These are phyloP conservation scores for Diaporthe velutina DNA, from an alignment of 2,329 filamentous ascomycete genomes.

Conservation along the genomic window DNA sequence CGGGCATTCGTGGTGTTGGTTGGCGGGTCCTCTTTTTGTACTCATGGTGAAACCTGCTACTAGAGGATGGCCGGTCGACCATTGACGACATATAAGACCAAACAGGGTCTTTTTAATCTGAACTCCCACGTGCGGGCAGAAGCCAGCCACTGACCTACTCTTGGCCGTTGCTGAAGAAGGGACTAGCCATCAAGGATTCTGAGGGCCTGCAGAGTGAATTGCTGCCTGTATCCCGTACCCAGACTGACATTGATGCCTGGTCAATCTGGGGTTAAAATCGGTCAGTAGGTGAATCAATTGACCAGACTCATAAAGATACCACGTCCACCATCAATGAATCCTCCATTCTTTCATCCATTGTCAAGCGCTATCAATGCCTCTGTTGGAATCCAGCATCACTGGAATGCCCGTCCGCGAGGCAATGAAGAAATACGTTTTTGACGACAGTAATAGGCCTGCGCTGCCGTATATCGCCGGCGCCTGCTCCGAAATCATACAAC, in stretches of 20 bases:
- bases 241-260: not conserved
- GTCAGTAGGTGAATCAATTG: no score
- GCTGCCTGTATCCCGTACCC: not conserved
- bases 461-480: not conserved
- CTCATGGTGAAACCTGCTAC: no score
- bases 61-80: no score
- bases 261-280: not conserved
- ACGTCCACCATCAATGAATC: not conserved
- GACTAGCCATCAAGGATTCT: not conserved
- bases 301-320: not conserved
- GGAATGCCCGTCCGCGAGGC: not conserved
- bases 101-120: no score
- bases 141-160: no score
- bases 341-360: not conserved
- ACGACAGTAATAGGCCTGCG: not conserved
- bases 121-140: no score
- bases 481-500: slow-evolving; percentile 4
- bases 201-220: not conserved
- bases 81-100: no score
- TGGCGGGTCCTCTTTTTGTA: no score
- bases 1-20: no score
- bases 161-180: not conserved
- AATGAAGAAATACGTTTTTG: not conserved
- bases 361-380: not conserved
- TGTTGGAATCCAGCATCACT: not conserved